These are phyloP conservation scores for Chondrus crispus DNA, from an alignment of 23 red algal genomes.

Conservation along the genomic window DNA sequence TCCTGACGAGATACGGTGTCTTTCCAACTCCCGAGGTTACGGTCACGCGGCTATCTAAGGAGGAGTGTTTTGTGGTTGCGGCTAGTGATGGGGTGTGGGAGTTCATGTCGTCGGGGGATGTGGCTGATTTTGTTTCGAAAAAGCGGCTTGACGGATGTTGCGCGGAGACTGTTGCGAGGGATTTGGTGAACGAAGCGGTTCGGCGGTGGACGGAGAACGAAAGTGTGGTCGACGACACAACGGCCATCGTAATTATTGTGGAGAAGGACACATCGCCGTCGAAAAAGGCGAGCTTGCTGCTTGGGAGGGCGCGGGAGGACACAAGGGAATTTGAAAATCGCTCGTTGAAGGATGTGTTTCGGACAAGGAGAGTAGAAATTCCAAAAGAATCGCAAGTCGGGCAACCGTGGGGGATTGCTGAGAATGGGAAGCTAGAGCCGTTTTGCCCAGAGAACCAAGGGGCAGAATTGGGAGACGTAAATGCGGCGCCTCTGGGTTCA, in stretches of 20 bases:
- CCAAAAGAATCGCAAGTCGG: not conserved
- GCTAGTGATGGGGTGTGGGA: constrained; percentile 99
- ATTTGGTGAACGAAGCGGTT: constrained; percentile 87
- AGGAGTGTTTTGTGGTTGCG: constrained; percentile 79
- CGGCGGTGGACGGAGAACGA: constrained; percentile 82
- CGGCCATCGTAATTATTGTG: constrained; percentile 86
- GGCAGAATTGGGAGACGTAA: not conserved
- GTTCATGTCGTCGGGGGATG: constrained; percentile 88
- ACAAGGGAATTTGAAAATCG: not conserved
- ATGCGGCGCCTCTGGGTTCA: too few relatives aligned
- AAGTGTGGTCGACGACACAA: constrained; percentile 93
- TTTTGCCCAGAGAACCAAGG: not conserved
- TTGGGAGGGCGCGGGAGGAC: not conserved
- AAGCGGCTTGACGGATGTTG: not conserved
- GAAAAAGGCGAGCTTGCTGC: not conserved
- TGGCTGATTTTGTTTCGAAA: constrained; percentile 71
- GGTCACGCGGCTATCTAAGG: constrained; percentile 24
- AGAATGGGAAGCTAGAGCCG: not conserved
- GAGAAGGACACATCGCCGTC: not conserved
- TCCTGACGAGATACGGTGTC: constrained; percentile 76
- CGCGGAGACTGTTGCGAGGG: constrained; percentile 56
- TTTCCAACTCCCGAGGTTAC: constrained; percentile 76
- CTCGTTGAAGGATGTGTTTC: not conserved
- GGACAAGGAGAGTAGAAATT: not conserved
- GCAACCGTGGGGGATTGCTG: not conserved